These are phyloP conservation scores for Calonectria hongkongensis DNA, from an alignment of 2,329 filamentous ascomycete genomes.

Conservation along the genomic window DNA sequence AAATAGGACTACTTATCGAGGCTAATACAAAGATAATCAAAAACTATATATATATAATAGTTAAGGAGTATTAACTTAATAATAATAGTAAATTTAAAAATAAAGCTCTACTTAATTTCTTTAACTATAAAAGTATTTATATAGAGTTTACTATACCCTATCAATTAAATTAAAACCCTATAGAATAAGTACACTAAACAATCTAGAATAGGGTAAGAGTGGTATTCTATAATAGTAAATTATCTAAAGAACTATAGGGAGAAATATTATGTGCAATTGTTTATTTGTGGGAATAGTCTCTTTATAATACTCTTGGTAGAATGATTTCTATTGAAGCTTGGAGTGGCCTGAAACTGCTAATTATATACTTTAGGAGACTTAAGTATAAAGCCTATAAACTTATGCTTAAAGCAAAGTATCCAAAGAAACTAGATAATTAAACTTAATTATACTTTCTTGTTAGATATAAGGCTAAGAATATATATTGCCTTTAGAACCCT, in stretches of 20 bases:
- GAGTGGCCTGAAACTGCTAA: background rate
- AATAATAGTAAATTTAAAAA: conserved; percentile 4
- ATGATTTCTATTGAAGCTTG: background rate
- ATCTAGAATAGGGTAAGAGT: background rate
- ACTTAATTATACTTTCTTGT: background rate
- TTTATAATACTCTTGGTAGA: background rate
- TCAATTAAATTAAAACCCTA: background rate
- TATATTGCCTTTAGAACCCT: background rate
- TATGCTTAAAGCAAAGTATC: background rate
- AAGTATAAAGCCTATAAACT: background rate
- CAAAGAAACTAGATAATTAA: background rate
- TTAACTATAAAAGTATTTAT: background rate
- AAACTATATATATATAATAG: conserved; percentile 7
- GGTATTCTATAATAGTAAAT: background rate
- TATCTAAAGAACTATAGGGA: background rate
- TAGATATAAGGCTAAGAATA: background rate
- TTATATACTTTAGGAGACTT: background rate
- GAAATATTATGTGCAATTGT: background rate
- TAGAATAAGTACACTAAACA: background rate
- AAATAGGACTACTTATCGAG: background rate
- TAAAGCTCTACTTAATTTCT: background rate
- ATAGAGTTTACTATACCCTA: background rate
- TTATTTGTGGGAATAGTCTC: background rate
- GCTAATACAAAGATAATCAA: background rate
- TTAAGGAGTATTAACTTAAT: background rate